Evolutionary conservation across 208 protist species (phyloP).

Genomic region (Leishmania tarentolae): DNA sequence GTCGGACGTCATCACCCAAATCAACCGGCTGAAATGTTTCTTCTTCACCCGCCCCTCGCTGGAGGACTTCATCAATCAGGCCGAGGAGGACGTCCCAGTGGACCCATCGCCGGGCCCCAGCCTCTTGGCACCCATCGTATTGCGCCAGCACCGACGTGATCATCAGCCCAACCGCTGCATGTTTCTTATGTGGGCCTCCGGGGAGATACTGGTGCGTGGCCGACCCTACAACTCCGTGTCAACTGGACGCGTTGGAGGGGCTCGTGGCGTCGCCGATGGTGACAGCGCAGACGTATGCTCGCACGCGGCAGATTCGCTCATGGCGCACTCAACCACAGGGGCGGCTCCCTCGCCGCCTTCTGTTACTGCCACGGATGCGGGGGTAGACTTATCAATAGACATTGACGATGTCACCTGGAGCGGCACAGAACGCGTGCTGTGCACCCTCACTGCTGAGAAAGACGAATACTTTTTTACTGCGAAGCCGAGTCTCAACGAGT

Average conservation of each 20-base stretch:
- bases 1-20: slow-evolving; percentile 24
- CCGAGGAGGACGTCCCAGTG: slow-evolving; percentile 63
- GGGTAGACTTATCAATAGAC: not conserved
- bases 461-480: slow-evolving; percentile 62
- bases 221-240: not conserved
- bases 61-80: slow-evolving; percentile 71
- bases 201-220: slow-evolving; percentile 26
- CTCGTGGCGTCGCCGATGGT: not conserved
- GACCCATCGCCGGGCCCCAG: slow-evolving; percentile 61
- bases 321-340: not conserved
- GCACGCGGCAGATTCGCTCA: not conserved
- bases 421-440: slow-evolving; percentile 71
- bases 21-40: slow-evolving; percentile 19
- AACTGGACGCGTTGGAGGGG: not conserved
- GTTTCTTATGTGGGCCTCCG: slow-evolving; percentile 76
- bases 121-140: slow-evolving; percentile 55
- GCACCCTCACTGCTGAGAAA: slow-evolving; percentile 63
- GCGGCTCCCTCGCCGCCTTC: not conserved
- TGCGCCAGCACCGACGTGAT: slow-evolving; percentile 64
- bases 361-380: not conserved
- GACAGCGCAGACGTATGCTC: not conserved
- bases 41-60: slow-evolving; percentile 72
- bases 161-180: slow-evolving; percentile 68
- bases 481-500: slow-evolving; percentile 59
- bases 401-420: slow-evolving; percentile 43